Evolutionary conservation across 177 flowering plant species (phyloP), one percentile per base, ranked within the genome.

Genomic region (Telopea speciosissima): DNA sequence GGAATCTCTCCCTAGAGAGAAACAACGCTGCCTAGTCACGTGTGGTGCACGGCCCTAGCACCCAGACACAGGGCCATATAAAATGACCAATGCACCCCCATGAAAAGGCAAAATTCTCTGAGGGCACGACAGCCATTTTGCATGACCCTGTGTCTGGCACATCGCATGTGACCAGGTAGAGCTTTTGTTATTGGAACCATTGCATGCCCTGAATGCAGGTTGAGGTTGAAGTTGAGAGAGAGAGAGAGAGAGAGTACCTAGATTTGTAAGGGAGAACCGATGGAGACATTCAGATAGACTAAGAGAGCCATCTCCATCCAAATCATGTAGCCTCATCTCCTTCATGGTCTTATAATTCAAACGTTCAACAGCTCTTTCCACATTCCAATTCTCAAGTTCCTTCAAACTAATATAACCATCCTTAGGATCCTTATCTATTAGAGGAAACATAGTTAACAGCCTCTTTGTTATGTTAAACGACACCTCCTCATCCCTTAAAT

Each of bases 331-430:
- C 36, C 22, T 69, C 70, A 88, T 62, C 65, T 81, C 82, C 66
- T 59, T 81, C 42, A 36, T 31, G 0, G 89, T 85, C 68, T 65
- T 67, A 28, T 74, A 79, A 58, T 25, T 28, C 78, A 87, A 69
- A 13, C 85, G 70, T 14, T 84, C 78, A 5, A 61, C 60, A 0
- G 89, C 88, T 71, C 79, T 85, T 14, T 72, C 54, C 1, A 64
- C 28, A 62, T 82, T 81, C 92, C 95, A 88, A 25, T 44, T 69
- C 66, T 76, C 82, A 6, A 88, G 79, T 78, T 90, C 96, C 31
- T 75, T 62, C 25, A 70, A 69, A 69, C 77, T 81, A n/a, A 87
- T 44, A 3, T 31, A 21, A 17, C 85, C 87, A 71, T 90, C 90
- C 54, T 70, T 70, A 0, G 89, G 86, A 13, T 71, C 63, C 8